A percentile compares a stretch with the other conserved stretches of the same genome.
Evolutionary conservation across 257 asterid genomes (phyloP).

Genomic region (Salvia rosmarinus): DNA sequence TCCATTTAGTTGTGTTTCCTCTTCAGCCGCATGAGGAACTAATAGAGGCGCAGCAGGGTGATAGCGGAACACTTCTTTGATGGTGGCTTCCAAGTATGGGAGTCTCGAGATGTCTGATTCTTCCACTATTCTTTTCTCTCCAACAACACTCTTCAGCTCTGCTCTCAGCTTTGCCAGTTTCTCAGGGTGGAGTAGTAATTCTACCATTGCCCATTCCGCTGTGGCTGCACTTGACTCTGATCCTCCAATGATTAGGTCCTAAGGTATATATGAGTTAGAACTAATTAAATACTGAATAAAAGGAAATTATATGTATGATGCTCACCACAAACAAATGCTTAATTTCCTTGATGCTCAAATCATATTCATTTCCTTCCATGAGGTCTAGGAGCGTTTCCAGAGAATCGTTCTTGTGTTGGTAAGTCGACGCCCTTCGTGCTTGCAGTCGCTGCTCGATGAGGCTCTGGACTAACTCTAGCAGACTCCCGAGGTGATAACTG

Average conservation of each 20-base stretch:
- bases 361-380: slow-evolving; percentile 4
- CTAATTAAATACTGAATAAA: too few species aligned
- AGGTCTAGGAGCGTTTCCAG: slow-evolving; percentile 11
- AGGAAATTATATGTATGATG: too few species aligned
- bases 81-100: slow-evolving; percentile 8
- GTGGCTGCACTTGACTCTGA: slow-evolving; percentile 5
- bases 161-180: slow-evolving; percentile 16
- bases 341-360: not conserved
- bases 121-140: not conserved
- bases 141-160: not conserved
- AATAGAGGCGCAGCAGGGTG: not conserved
- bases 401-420: not conserved
- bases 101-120: not conserved
- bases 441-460: not conserved
- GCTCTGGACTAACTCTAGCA: not conserved
- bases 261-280: not conserved
- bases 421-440: not conserved
- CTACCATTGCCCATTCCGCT: slow-evolving; percentile 42
- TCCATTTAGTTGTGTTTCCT: not conserved
- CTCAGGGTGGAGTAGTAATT: slow-evolving; percentile 35
- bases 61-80: not conserved
- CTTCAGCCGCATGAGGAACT: not conserved
- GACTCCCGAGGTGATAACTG: not conserved
- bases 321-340: slow-evolving; percentile 2
- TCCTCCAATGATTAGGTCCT: slow-evolving; percentile 11